A percentile compares a stretch with the other conserved stretches of the same genome.
phyloP scores from a whole-genome alignment of 345 rosid genomes.

The Kandelia obovata region DNA sequence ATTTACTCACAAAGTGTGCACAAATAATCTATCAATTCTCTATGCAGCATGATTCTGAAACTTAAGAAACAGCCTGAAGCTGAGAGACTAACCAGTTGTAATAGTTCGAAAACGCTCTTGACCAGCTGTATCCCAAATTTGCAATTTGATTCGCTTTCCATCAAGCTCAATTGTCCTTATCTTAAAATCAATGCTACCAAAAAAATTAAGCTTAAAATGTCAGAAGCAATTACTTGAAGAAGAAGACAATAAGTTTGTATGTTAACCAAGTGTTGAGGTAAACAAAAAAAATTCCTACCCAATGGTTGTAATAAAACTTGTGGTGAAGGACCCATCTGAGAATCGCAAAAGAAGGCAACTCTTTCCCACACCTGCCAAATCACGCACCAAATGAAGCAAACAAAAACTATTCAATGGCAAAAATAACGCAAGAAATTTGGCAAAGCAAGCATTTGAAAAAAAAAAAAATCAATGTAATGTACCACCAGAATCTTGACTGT shows the following conservation, averaged over 20 bases:
- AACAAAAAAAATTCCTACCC: conserved; percentile 41
- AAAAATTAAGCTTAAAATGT: background rate
- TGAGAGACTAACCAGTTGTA: conserved; percentile 40
- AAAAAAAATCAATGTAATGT: no score
- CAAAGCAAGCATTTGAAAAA: no score
- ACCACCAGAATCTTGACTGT: no score
- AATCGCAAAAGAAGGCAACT: conserved; percentile 85
- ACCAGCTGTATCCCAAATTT: conserved; percentile 70
- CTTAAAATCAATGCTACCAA: conserved; percentile 63
- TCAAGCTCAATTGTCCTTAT: conserved; percentile 68
- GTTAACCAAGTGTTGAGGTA: background rate
- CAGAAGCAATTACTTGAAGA: background rate
- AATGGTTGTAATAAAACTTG: conserved; percentile 85
- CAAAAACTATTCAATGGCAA: background rate
- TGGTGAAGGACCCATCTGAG: conserved; percentile 86
- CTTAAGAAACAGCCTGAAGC: background rate
- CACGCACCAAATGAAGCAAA: conserved; percentile 1
- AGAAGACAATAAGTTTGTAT: no score
- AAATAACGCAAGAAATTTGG: conserved; percentile 10
- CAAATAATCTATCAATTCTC: no score
- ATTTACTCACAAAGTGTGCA: no score
- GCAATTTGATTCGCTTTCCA: conserved; percentile 68
- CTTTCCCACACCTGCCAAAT: conserved; percentile 77
- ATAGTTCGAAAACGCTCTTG: conserved; percentile 60
- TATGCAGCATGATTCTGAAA: background rate